Conservation (phyloP, 1,284 basidiomycete genomes). For the Naganishia cerealis region DNA sequence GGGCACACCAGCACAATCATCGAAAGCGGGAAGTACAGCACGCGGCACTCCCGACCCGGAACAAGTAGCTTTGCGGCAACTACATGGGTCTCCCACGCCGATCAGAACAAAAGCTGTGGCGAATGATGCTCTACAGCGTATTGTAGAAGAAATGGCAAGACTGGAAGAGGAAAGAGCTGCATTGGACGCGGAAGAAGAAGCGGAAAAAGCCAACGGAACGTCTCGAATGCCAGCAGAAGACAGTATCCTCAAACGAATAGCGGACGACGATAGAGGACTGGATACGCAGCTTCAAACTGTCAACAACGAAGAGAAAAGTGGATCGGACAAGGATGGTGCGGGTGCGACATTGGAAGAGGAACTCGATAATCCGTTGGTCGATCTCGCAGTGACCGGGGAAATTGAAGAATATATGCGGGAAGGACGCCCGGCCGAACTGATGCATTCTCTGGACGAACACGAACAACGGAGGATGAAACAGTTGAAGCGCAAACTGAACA, state of each 20-base stretch:
- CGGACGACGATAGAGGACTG: conserved; percentile 20
- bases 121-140: conserved; percentile 6
- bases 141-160: conserved; percentile 19
- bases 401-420: conserved; percentile 60
- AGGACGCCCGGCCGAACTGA: conserved; percentile 24
- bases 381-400: conserved; percentile 34
- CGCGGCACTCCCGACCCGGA: conserved; percentile 13
- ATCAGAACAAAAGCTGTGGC: background rate
- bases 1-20: conserved; percentile 18
- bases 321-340: conserved; percentile 6
- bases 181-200: conserved; percentile 13
- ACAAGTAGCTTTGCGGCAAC: conserved; percentile 11
- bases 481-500: conserved; percentile 36
- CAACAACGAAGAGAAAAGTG: conserved; percentile 24
- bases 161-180: conserved; percentile 18
- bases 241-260: conserved; percentile 18
- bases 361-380: conserved; percentile 33
- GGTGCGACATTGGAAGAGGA: conserved; percentile 27
- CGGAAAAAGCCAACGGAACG: background rate
- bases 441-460: conserved; percentile 19
- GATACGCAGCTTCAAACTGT: conserved; percentile 24
- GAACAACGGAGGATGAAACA: conserved; percentile 36
- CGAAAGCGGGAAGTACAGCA: conserved; percentile 18
- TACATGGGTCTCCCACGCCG: conserved; percentile 13
- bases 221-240: conserved; percentile 4